Evolutionary conservation across 176 grass and related monocot species (phyloP).

Genomic region (Eragrostis nindensis): DNA sequence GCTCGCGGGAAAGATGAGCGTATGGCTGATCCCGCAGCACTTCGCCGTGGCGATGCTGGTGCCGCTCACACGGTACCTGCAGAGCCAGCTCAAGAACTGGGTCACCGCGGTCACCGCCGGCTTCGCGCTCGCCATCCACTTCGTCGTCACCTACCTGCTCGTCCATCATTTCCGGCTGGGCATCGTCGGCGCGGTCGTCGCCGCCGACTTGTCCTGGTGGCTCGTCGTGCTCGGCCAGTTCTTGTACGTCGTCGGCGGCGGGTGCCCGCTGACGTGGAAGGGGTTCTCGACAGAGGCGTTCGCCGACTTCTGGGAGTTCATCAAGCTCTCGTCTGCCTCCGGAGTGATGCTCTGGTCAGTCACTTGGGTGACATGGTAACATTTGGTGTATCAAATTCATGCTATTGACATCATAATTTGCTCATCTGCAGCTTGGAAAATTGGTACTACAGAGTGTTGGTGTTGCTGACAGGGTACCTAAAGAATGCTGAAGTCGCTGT

Average conservation of each 20-base stretch:
- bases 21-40: conserved; percentile 60
- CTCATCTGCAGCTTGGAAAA: conserved; percentile 66
- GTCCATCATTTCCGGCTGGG: conserved; percentile 25
- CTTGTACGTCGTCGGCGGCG: conserved; percentile 42
- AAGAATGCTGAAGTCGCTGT: conserved; percentile 71
- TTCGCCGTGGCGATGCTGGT: conserved; percentile 64
- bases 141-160: conserved; percentile 53
- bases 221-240: conserved; percentile 48
- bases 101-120: conserved; percentile 36
- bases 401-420: neutral
- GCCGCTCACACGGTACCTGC: conserved; percentile 61
- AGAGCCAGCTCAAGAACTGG: conserved; percentile 71
- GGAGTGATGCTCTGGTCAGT: conserved; percentile 71
- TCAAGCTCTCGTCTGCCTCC: conserved; percentile 53
- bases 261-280: conserved; percentile 60
- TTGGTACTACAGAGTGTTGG: conserved; percentile 73
- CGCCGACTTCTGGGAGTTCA: conserved; percentile 61
- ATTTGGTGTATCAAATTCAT: neutral
- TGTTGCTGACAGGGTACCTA: conserved; percentile 69
- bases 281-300: conserved; percentile 59
- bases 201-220: conserved; percentile 57
- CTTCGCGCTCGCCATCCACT: conserved; percentile 39
- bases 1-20: conserved; percentile 39
- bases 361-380: neutral
- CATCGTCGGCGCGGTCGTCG: conserved; percentile 8